Conservation (phyloP, 1,284 basidiomycete genomes). For the Cystobasidiaceae sp. region DNA sequence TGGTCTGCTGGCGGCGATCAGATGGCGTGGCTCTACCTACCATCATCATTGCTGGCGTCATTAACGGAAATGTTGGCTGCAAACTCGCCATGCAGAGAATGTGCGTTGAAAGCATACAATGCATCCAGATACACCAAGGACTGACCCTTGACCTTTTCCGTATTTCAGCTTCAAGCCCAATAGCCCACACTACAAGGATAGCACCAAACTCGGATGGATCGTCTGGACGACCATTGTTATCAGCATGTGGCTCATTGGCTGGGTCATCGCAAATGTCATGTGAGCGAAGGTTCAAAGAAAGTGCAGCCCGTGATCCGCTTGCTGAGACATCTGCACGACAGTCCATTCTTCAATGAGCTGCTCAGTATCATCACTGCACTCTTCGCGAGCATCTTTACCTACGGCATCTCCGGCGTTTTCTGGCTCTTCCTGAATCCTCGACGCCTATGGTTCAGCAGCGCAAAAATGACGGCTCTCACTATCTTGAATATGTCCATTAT, state of each 20-base stretch:
- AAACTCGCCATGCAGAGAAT: conserved; percentile 40
- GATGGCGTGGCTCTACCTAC: conserved; percentile 12
- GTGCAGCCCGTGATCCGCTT: too few species aligned
- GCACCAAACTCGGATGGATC: conserved; percentile 21
- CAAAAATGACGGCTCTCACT: not conserved
- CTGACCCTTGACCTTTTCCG: conserved; percentile 36
- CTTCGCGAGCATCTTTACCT: conserved; percentile 46
- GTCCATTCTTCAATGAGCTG: conserved; percentile 47
- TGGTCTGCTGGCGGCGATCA: too few species aligned
- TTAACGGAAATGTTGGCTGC: conserved; percentile 45
- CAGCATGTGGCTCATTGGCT: conserved; percentile 45
- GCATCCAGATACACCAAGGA: conserved; percentile 40
- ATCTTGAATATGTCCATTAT: not conserved
- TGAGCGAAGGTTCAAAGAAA: not conserved
- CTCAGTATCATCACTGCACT: conserved; percentile 45
- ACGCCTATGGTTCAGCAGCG: conserved; percentile 26
- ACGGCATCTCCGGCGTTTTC: conserved; percentile 43
- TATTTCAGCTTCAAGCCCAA: conserved; percentile 39
- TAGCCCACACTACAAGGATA: conserved; percentile 9
- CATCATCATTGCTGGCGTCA: conserved; percentile 46
- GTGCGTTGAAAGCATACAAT: conserved; percentile 38
- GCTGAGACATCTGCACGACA: too few species aligned
- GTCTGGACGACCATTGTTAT: conserved; percentile 44
- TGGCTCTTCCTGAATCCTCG: conserved; percentile 41
- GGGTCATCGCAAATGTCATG: too few species aligned